Conservation (phyloP, 1,284 basidiomycete species). For the Tilletiopsis washingtonensis region DNA sequence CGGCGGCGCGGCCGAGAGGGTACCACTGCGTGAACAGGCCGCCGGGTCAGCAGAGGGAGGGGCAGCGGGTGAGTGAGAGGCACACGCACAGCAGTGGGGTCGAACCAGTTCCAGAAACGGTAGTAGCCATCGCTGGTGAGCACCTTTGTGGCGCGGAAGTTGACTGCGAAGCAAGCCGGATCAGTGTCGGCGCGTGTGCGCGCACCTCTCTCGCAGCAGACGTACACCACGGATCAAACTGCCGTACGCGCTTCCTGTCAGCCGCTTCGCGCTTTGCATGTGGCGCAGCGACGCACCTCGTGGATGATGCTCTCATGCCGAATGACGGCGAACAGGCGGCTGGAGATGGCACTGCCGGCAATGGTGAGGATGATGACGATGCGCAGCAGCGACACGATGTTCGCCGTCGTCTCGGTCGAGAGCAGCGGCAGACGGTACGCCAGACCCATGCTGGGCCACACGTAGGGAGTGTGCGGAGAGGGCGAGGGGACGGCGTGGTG, state of each 20-base stretch:
- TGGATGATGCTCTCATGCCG: constrained; percentile 99
- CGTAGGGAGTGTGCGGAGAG: no score
- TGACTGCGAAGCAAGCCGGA: constrained; percentile 50
- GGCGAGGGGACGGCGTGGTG: no score
- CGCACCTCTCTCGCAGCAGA: no score
- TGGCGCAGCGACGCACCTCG: no score
- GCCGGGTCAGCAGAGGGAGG: no score
- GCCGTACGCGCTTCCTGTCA: no score
- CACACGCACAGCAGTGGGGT: constrained; percentile 93
- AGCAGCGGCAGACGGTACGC: constrained; percentile 9
- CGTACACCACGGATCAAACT: no score
- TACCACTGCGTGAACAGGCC: no score
- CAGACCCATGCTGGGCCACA: no score
- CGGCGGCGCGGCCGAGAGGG: constrained; percentile 92
- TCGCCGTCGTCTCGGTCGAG: constrained; percentile 21
- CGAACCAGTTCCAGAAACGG: constrained; percentile 78
- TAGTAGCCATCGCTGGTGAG: constrained; percentile 56
- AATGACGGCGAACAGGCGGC: constrained; percentile 91
- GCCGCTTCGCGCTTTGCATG: no score
- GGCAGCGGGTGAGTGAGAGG: no score
- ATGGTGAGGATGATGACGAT: constrained; percentile 46
- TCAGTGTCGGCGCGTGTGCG: no score
- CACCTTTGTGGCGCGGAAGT: constrained; percentile 63
- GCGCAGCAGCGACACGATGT: constrained; percentile 36
- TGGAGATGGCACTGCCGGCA: constrained; percentile 74